Conservation (phyloP, 2,329 filamentous ascomycete genomes). For the Curvularia sp. region DNA sequence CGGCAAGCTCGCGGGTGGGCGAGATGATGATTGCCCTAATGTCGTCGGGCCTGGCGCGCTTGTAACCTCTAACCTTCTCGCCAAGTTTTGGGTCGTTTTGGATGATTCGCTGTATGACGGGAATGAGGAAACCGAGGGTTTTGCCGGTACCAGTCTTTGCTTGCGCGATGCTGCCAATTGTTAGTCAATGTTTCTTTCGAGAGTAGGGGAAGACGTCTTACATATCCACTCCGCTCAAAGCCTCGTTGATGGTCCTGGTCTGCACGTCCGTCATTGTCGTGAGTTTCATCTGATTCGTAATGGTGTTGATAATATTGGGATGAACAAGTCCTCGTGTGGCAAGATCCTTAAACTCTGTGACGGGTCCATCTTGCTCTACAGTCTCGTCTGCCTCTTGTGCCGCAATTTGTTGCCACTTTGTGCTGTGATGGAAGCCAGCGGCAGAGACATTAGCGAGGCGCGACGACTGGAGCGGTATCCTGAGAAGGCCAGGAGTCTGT, state of each 20-base stretch:
- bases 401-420: slow-evolving; percentile 48
- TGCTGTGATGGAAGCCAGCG: slow-evolving; percentile 50
- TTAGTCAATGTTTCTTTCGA: slow-evolving; percentile 16
- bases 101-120: slow-evolving; percentile 81
- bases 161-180: slow-evolving; percentile 69
- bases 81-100: slow-evolving; percentile 67
- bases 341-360: slow-evolving; percentile 56
- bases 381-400: slow-evolving; percentile 26
- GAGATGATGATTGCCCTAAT: slow-evolving; percentile 68
- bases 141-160: slow-evolving; percentile 98
- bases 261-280: slow-evolving; percentile 94
- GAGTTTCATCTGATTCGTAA: slow-evolving; percentile 76
- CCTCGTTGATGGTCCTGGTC: slow-evolving; percentile 78
- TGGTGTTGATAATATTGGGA: slow-evolving; percentile 67
- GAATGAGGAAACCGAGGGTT: slow-evolving; percentile 90
- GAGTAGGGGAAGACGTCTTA: slow-evolving; percentile 56
- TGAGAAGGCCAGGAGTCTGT: slow-evolving; percentile 29
- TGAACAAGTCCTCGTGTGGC: slow-evolving; percentile 63
- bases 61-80: slow-evolving; percentile 48
- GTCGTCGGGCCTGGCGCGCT: slow-evolving; percentile 57
- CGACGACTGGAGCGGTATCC: slow-evolving; percentile 27
- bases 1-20: slow-evolving; percentile 68
- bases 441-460: slow-evolving; percentile 31
- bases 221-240: slow-evolving; percentile 82
- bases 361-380: slow-evolving; percentile 29